Evolutionary conservation across 1,139 yeast species (phyloP).

Genomic region (Kodamaea arcana): DNA sequence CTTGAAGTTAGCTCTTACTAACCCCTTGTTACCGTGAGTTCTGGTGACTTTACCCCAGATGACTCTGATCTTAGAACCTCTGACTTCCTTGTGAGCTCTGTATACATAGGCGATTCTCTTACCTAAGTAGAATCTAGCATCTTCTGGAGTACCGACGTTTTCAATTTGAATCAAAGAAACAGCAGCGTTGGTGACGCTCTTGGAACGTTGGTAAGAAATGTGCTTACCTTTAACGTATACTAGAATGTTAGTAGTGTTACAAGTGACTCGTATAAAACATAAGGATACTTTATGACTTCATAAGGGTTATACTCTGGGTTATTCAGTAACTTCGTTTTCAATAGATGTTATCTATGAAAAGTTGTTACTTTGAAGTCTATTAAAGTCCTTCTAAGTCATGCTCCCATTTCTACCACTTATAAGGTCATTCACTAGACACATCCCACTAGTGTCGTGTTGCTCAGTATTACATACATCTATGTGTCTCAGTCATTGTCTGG

Average conservation of each 20-base stretch:
- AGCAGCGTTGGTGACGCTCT: conserved; percentile 97
- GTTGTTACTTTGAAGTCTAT: too few relatives aligned
- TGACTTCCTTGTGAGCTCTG: conserved; percentile 96
- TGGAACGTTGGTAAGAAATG: conserved; percentile 99
- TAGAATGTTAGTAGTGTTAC: conserved; percentile 57
- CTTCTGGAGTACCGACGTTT: conserved; percentile 88
- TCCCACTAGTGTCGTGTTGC: not conserved
- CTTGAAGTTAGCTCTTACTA: conserved; percentile 98
- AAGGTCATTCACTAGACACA: too few relatives aligned
- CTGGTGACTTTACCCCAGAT: conserved; percentile 99
- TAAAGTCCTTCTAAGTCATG: too few relatives aligned
- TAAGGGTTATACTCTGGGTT: too few relatives aligned
- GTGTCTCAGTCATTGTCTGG: conserved; percentile 86
- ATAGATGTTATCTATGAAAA: too few relatives aligned
- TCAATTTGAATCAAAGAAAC: conserved; percentile 94
- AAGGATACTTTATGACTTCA: too few relatives aligned
- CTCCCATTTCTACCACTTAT: too few relatives aligned
- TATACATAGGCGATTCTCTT: conserved; percentile 99
- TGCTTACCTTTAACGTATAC: conserved; percentile 99
- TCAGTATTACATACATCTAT: conserved; percentile 70
- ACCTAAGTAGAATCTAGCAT: conserved; percentile 98
- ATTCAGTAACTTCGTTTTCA: too few relatives aligned
- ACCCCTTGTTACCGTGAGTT: conserved; percentile 98
- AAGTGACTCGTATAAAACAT: too few relatives aligned
- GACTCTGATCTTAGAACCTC: conserved; percentile 99